phyloP scores from a whole-genome alignment of 495 filamentous ascomycete genomes.

The Penicillium odoratum region DNA sequence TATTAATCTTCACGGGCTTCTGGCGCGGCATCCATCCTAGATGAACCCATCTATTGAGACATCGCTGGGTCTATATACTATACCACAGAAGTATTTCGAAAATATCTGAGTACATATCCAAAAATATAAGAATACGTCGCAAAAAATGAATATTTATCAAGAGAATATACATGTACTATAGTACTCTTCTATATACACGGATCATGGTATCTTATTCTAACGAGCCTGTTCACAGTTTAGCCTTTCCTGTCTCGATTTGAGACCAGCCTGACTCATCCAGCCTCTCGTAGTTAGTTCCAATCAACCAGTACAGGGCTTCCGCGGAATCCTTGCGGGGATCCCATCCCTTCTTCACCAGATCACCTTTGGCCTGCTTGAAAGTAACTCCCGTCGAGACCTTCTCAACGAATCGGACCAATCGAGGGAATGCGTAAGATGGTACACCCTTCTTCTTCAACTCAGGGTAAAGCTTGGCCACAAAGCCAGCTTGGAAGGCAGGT shows the following conservation, averaged over 20 bases:
- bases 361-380: slow-evolving; percentile 55
- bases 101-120: too few relatives aligned
- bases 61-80: too few relatives aligned
- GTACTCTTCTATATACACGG: background rate
- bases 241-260: slow-evolving; percentile 45
- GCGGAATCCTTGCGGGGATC: slow-evolving; percentile 35
- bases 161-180: background rate
- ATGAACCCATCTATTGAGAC: too few relatives aligned
- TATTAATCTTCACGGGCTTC: too few relatives aligned
- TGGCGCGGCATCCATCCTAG: too few relatives aligned
- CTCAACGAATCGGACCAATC: slow-evolving; percentile 49
- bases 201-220: background rate
- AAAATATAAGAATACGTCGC: too few relatives aligned
- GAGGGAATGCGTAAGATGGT: slow-evolving; percentile 50
- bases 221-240: slow-evolving; percentile 41
- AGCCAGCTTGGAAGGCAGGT: slow-evolving; percentile 26
- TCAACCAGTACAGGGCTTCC: slow-evolving; percentile 51
- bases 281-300: slow-evolving; percentile 42
- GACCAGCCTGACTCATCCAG: slow-evolving; percentile 42
- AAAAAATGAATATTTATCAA: background rate
- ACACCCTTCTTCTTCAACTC: slow-evolving; percentile 50
- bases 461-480: slow-evolving; percentile 38
- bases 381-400: slow-evolving; percentile 53
- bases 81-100: too few relatives aligned
- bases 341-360: slow-evolving; percentile 49